Evolutionary conservation across 345 rosid species (phyloP).

Genomic region (Hibiscus mutabilis): DNA sequence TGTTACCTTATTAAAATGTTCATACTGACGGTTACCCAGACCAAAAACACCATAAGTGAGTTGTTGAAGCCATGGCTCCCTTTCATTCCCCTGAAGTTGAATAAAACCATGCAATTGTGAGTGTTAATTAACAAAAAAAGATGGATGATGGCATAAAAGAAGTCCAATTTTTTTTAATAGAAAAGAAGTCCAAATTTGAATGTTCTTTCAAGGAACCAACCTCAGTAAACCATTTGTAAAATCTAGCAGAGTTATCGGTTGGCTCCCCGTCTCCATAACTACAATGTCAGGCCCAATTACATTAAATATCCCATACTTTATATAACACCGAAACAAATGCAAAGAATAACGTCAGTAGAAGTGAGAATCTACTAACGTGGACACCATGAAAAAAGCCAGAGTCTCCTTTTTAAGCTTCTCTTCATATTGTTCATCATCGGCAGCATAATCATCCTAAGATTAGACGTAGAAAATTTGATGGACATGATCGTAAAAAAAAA

Average conservation of each 20-base stretch:
- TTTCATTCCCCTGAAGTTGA: constrained; percentile 45
- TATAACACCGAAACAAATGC: not conserved
- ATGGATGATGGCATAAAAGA: not conserved
- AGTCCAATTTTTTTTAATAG: not conserved
- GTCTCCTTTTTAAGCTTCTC: constrained; percentile 63
- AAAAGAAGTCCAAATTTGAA: not conserved
- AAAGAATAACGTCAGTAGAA: not conserved
- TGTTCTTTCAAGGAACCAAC: constrained; percentile 23
- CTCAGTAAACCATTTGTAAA: constrained; percentile 93
- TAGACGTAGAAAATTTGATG: not conserved
- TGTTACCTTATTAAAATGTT: constrained; percentile 88
- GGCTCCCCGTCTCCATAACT: constrained; percentile 99
- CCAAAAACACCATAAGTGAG: constrained; percentile 73
- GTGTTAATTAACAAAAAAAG: not conserved
- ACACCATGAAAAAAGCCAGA: constrained; percentile 51
- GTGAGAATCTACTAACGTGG: constrained; percentile 45
- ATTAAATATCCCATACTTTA: constrained; percentile 8
- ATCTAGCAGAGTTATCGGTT: constrained; percentile 93
- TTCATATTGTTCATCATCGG: constrained; percentile 62
- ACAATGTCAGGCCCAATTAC: constrained; percentile 13
- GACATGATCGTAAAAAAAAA: not conserved
- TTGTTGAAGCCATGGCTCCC: constrained; percentile 54
- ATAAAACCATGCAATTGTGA: not conserved
- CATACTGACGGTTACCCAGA: constrained; percentile 89
- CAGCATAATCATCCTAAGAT: constrained; percentile 63